Evolutionary conservation across 2,329 filamentous ascomycete species (phyloP).

Genomic region (Pseudogymnoascus verrucosus): DNA sequence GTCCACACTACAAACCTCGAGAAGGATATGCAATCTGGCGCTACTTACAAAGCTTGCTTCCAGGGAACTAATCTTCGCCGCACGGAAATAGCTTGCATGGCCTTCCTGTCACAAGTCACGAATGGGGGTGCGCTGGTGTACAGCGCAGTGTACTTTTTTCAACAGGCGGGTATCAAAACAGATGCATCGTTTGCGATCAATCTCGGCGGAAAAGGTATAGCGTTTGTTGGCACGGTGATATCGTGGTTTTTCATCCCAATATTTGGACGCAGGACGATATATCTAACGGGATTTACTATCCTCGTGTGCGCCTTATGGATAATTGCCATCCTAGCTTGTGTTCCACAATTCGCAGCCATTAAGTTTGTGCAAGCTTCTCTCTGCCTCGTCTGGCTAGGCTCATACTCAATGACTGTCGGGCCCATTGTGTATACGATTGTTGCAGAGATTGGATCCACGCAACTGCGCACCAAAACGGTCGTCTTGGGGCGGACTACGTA

Average conservation of each 20-base stretch:
- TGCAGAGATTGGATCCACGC: conserved; percentile 31
- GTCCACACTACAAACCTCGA: conserved; percentile 46
- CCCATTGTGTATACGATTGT: conserved; percentile 33
- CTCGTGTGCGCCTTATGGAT: conserved; percentile 38
- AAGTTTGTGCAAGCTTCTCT: conserved; percentile 22
- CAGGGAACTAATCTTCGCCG: conserved; percentile 37
- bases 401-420: conserved; percentile 31
- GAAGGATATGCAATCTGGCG: conserved; percentile 28
- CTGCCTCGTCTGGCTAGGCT: conserved; percentile 22
- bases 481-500: conserved; percentile 33
- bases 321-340: conserved; percentile 37
- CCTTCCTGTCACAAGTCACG: conserved; percentile 52
- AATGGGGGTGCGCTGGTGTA: conserved; percentile 53
- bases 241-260: conserved; percentile 40
- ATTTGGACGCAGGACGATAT: conserved; percentile 42
- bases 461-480: conserved; percentile 31
- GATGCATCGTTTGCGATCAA: conserved; percentile 44
- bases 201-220: conserved; percentile 38
- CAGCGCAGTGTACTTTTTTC: conserved; percentile 53
- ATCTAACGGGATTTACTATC: conserved; percentile 34
- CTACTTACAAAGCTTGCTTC: conserved; percentile 40
- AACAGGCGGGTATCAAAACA: conserved; percentile 42
- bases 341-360: conserved; percentile 34
- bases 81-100: conserved; percentile 46
- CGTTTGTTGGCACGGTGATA: conserved; percentile 40